Evolutionary conservation across 1,139 yeast genomes (phyloP), one percentile per base, ranked within the genome.

Genomic region (Insectozyma bohioensis): DNA sequence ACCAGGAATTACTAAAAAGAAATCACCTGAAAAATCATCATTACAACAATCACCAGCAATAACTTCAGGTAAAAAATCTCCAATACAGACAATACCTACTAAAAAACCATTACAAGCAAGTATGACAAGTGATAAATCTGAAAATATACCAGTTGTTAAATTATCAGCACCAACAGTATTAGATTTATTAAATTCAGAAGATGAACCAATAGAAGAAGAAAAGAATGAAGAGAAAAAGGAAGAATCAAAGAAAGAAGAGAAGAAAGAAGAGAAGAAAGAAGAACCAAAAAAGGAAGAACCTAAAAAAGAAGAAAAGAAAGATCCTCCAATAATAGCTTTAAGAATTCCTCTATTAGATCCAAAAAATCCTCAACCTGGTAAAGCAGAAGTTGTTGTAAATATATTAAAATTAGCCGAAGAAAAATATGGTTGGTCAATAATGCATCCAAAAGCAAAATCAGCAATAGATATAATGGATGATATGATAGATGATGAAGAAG

Each of bases 401-500:
- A 87, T 90, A 23, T 61, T 83, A 49, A 79, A 81, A 46, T 60
- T 87, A 37, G 85, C 95, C 3, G 95, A 88, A 51, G 90, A 85
- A 34, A 85, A 85, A 56, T 88, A 86, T 56, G 95, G 95, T 2
- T 83, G 82, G 75, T 77, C 79, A 14, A 74, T 72, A 3, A 64
- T 85, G 35, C 94, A 80, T 49, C 95, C 86, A 8, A 78, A 75
- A 46, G 81, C 83, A 2, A 72, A 72, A 37, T 66, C 78, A 25
- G 76, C 80, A 6, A 66, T 76, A 38, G 86, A 78, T 36, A 54
- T 80, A 27, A 70, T 77, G 55, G 85, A 77, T 43, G 85, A 77
- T 38, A 74, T 73, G 46, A 74, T 73, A 23, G 82, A 75, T 25
- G 80, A 75, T 23, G 83, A 70, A 18, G 78, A 72, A 5, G 85